phyloP scores from a whole-genome alignment of 148 eudicot genomes.

The Dianthus caryophyllus region DNA sequence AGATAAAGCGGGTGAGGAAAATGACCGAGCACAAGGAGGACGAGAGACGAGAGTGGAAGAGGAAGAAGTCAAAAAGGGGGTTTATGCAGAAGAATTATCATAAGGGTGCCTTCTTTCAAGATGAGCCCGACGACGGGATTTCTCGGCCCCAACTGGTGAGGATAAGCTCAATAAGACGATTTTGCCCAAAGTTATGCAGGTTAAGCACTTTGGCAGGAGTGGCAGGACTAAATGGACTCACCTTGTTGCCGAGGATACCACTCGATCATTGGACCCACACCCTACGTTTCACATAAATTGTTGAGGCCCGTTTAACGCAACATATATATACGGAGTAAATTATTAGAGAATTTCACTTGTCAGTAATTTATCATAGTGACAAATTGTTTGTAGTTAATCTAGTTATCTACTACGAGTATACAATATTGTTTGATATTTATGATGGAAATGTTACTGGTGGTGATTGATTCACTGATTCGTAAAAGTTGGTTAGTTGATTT shows the following conservation, averaged over 20 bases:
- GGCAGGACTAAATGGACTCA: slow-evolving; percentile 98
- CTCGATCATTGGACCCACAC: slow-evolving; percentile 84
- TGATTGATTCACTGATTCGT: no score
- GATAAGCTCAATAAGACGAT: slow-evolving; percentile 84
- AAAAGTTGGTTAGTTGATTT: no score
- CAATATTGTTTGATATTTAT: no score
- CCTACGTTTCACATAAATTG: no score
- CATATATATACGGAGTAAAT: no score
- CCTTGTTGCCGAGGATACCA: slow-evolving; percentile 84
- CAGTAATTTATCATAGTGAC: no score
- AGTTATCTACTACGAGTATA: no score
- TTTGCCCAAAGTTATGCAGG: slow-evolving; percentile 93
- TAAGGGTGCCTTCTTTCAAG: slow-evolving; percentile 89
- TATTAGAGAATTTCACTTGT: no score
- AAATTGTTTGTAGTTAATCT: no score
- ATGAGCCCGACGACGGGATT: slow-evolving; percentile 79
- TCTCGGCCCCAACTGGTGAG: slow-evolving; percentile 90
- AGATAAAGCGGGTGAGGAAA: slow-evolving; percentile 83
- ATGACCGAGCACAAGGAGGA: slow-evolving; percentile 98
- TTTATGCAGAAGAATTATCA: slow-evolving; percentile 98
- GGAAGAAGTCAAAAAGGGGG: slow-evolving; percentile 80
- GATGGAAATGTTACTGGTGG: no score
- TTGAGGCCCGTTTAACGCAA: no score
- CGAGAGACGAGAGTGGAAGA: slow-evolving; percentile 93
- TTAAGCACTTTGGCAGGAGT: slow-evolving; percentile 92